Evolutionary conservation across 768 basidiomycete genomes (phyloP).

Genomic region (Pluteus cervinus): DNA sequence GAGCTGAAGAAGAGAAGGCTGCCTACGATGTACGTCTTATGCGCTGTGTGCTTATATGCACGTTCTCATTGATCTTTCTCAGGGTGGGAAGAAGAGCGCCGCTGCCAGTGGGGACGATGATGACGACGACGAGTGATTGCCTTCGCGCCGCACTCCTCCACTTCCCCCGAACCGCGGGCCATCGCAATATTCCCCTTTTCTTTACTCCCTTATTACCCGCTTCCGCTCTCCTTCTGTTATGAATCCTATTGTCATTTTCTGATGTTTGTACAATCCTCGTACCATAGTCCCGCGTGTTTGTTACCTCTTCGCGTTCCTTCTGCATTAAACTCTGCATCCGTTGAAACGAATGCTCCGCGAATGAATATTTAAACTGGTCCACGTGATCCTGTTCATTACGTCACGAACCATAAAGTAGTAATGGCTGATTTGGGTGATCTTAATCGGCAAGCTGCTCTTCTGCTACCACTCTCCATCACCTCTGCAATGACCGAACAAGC

Average conservation of each 20-base stretch:
- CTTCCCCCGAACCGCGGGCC: constrained; percentile 4
- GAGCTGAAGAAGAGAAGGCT: constrained; percentile 78
- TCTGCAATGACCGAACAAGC: constrained; percentile 15
- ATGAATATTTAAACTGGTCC: too few species aligned
- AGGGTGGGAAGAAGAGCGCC: constrained; percentile 21
- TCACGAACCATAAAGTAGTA: too few species aligned
- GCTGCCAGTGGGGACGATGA: constrained; percentile 25
- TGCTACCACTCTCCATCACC: neutral
- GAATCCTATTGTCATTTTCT: too few species aligned
- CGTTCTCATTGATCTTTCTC: neutral
- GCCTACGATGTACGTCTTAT: constrained; percentile 36
- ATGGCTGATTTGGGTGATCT: too few species aligned
- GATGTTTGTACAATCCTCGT: too few species aligned
- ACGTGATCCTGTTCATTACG: too few species aligned
- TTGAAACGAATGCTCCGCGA: too few species aligned
- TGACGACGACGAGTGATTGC: constrained; percentile 26
- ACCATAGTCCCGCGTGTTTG: too few species aligned
- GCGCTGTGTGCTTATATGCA: neutral
- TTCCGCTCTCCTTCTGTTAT: constrained; percentile 4
- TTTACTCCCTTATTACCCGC: neutral
- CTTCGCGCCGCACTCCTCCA: neutral
- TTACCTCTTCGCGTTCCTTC: too few species aligned
- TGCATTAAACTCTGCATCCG: too few species aligned
- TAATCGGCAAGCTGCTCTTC: neutral
- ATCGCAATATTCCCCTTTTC: constrained; percentile 3